Base-by-base conservation (phyloP, 352 stramenopile species). In the Phytophthora boehmeriae region DNA sequence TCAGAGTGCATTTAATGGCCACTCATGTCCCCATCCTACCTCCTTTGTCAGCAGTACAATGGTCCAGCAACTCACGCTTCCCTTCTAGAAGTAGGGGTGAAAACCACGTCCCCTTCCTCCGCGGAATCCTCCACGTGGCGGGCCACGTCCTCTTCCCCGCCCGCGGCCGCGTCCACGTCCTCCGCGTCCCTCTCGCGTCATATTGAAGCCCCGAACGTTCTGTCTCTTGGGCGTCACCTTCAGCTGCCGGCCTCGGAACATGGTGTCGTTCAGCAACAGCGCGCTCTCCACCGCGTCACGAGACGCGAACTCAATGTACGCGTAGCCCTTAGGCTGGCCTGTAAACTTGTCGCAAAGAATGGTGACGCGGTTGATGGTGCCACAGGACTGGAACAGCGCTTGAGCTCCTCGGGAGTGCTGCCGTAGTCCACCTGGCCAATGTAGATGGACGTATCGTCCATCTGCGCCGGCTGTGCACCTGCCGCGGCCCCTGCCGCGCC, bases 331-430 rank as follows among this genome's bases (percentile, higher is more conserved):
- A 2, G 94, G 92, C 55, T 96, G 88, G 35, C 96, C 95, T 17
- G 97, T 98, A 64, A 97, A 98, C 76, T 99, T 99, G 79, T 99
- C 96, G 71, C 95, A 99, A 19, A 98, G 79, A 64, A 99, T 99
- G 16, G 97, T 99, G 11, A 99, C 92, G 50, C 97, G 88, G 70
- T 99, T 98, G 45, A 99, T 98, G 20, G 88, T 98, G 25, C 96
- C 97, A 68, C 97, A 99, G 6, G 85, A 91, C 67, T 98, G 86
- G 82, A 99, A 99, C 60, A 99, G 92, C 41, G 90, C 82, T 54
- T 98, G 89, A 99, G 77, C 71, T 99, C 95, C 63, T 98, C 96
- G 0, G 96, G 93, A 19, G 93, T 98, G 38, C 92, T 91, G 32
- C 95, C 93, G 78, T 99, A 99, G 73, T 99, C 95, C 32, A 99